Percentiles rank a stretch among this genome's conserved stretches.
phyloP scores from a whole-genome alignment of 768 basidiomycete species.

The Pleurotus cornucopiae region DNA sequence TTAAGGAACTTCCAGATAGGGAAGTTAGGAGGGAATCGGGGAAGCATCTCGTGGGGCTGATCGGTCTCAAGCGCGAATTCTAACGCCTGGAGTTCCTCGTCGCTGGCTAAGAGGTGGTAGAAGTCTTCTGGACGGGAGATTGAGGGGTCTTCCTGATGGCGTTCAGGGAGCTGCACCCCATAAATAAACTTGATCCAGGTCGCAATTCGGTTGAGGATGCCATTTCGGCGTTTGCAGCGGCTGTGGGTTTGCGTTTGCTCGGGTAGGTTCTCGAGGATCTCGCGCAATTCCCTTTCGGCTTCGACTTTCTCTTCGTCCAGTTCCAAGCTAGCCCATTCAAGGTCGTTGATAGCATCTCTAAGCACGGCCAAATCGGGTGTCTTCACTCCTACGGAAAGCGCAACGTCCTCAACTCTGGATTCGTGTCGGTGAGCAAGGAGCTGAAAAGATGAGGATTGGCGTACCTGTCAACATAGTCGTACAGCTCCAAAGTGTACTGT shows the following conservation, averaged over 20 bases:
- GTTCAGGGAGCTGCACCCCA: slow-evolving; percentile 27
- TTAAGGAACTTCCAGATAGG: slow-evolving; percentile 44
- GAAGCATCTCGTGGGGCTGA: slow-evolving; percentile 8
- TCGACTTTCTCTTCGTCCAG: slow-evolving; percentile 57
- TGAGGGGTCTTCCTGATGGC: neutral
- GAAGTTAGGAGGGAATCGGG: slow-evolving; percentile 21
- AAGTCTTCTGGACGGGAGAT: neutral
- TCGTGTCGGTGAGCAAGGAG: neutral
- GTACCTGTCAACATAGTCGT: slow-evolving; percentile 14
- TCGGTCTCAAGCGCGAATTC: neutral
- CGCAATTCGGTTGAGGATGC: slow-evolving; percentile 19
- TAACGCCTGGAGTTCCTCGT: slow-evolving; percentile 3
- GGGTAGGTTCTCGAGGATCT: slow-evolving; percentile 36
- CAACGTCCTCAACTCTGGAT: slow-evolving; percentile 8
- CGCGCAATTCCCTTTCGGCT: slow-evolving; percentile 49
- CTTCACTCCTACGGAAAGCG: slow-evolving; percentile 7
- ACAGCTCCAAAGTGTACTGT: slow-evolving; percentile 59
- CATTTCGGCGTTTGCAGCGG: slow-evolving; percentile 18
- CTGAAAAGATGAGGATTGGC: neutral
- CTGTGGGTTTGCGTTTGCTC: slow-evolving; percentile 18
- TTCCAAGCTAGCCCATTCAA: slow-evolving; percentile 46
- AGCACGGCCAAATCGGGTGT: slow-evolving; percentile 38
- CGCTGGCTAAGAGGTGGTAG: neutral
- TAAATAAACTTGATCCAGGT: slow-evolving; percentile 34
- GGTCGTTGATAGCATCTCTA: slow-evolving; percentile 37